Conservation (phyloP, 495 filamentous ascomycete genomes). For the Hypoxylon trugodes region DNA sequence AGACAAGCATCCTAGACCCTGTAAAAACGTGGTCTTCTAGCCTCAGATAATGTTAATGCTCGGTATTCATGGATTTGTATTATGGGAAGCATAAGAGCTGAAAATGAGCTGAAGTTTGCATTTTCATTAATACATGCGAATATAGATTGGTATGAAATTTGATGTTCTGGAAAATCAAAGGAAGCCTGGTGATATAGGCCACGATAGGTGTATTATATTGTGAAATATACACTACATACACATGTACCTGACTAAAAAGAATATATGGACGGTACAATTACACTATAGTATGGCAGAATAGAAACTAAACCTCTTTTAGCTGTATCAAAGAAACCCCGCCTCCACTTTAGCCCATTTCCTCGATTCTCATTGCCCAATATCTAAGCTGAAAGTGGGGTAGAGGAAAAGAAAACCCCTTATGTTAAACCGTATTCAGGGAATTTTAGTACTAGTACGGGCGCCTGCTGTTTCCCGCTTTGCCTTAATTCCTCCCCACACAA, state of each 20-base stretch:
- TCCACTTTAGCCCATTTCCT: not conserved
- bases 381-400: not conserved
- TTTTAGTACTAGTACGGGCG: no score
- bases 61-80: no score
- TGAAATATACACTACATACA: no score
- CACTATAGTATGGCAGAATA: not conserved
- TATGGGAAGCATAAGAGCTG: no score
- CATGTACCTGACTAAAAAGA: no score
- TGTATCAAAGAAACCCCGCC: not conserved
- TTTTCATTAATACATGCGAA: no score
- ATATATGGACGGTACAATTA: not conserved
- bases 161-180: no score
- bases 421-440: no score
- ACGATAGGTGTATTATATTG: no score
- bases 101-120: no score
- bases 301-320: not conserved
- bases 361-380: slow-evolving; percentile 7
- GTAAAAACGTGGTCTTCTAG: not conserved
- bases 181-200: no score
- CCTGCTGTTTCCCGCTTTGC: not conserved
- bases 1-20: not conserved
- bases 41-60: not conserved
- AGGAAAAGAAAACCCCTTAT: not conserved
- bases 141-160: no score
- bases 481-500: slow-evolving; percentile 17